Percentiles rank a stretch among this genome's conserved stretches.
These are phyloP conservation scores for Aurantiochytrium sp. DNA, from an alignment of 108 stramenopile genomes.

Conservation along the genomic window DNA sequence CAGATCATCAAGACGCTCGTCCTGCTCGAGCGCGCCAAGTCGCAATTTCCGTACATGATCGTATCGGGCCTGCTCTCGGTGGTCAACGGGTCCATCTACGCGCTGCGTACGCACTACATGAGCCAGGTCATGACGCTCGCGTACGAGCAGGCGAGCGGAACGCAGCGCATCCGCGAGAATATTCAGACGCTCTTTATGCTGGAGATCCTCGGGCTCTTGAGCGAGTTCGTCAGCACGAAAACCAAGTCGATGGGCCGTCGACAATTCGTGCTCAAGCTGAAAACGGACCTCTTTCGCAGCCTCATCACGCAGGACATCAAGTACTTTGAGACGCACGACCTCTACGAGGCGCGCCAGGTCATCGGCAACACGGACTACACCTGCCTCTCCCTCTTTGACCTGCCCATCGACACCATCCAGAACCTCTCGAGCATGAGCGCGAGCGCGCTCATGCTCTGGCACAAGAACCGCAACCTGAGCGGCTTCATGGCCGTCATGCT, in stretches of 20 bases:
- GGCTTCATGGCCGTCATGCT: slow-evolving; percentile 11
- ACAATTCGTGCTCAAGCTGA: background rate
- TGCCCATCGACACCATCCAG: slow-evolving; percentile 21
- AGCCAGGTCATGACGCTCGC: slow-evolving; percentile 2
- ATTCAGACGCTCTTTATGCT: background rate
- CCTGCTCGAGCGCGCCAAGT: background rate
- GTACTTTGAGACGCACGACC: slow-evolving; percentile 4
- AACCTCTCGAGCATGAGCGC: background rate
- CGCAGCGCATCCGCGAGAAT: background rate
- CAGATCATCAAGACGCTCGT: slow-evolving; percentile 3
- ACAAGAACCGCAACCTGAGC: background rate
- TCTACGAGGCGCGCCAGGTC: background rate
- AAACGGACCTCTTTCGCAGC: slow-evolving; percentile 11
- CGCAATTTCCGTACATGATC: slow-evolving; percentile 6
- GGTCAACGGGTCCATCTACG: background rate
- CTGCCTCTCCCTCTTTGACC: background rate
- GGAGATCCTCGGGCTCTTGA: background rate
- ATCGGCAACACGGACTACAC: background rate
- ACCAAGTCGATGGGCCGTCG: slow-evolving; percentile 6
- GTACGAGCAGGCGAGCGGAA: background rate
- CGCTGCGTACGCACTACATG: background rate
- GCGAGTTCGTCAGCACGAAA: slow-evolving; percentile 14
- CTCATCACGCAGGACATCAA: slow-evolving; percentile 16
- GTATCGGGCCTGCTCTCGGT: background rate
- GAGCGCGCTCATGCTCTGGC: background rate